phyloP scores from a whole-genome alignment of 495 filamentous ascomycete species.

The Neurospora pannonica region DNA sequence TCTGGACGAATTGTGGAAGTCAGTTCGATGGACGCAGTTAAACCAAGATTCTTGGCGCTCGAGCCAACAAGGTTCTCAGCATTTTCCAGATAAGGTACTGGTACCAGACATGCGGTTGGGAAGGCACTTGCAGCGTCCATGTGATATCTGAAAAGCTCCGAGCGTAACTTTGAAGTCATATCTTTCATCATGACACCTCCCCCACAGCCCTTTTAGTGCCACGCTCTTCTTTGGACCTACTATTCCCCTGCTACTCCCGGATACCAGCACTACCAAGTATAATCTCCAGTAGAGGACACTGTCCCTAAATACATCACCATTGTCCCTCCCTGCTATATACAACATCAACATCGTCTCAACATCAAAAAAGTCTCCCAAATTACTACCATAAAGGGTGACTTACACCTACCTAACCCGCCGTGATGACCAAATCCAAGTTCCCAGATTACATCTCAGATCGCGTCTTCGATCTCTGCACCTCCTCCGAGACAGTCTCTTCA shows the following conservation, averaged over 20 bases:
- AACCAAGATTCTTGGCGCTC: not conserved
- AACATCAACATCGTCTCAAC: not conserved
- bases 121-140: not conserved
- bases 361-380: no score
- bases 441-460: conserved; percentile 12
- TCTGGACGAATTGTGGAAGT: not conserved
- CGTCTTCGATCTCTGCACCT: conserved; percentile 35
- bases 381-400: no score
- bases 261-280: no score
- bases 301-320: not conserved
- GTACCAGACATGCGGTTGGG: not conserved
- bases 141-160: not conserved
- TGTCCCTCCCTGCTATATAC: not conserved
- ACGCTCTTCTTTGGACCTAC: not conserved
- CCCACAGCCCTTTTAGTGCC: not conserved
- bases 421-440: not conserved
- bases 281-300: not conserved
- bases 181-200: not conserved
- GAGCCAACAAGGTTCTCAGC: not conserved
- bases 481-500: conserved; percentile 44
- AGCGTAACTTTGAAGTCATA: not conserved
- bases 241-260: not conserved
- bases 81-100: not conserved
- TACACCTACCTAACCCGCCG: not conserved
- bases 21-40: not conserved